These are phyloP conservation scores for Abelmoschus esculentus DNA, from an alignment of 345 rosid species.

Conservation along the genomic window DNA sequence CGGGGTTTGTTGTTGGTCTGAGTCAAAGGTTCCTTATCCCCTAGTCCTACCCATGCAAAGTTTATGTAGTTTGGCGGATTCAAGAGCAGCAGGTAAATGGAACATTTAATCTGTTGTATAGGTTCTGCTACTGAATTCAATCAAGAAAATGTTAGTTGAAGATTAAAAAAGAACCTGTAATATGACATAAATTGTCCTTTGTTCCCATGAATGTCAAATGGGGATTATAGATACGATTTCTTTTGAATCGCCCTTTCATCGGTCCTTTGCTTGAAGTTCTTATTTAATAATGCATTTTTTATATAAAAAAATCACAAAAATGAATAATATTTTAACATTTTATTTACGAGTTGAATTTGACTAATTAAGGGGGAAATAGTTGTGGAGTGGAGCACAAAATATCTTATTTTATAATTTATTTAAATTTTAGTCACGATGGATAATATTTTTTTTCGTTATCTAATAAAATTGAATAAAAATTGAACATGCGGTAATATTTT, in stretches of 20 bases:
- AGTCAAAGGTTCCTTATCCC: constrained; percentile 15
- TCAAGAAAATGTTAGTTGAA: constrained; percentile 5
- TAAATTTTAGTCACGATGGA: no score
- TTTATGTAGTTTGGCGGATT: background rate
- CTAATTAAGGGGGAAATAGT: no score
- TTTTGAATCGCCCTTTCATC: background rate
- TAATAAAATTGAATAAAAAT: no score
- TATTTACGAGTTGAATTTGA: no score
- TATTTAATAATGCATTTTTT: background rate
- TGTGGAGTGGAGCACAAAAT: no score
- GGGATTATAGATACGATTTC: background rate
- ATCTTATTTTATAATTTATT: no score
- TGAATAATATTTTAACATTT: no score
- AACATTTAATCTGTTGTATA: constrained; percentile 16
- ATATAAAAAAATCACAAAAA: no score
- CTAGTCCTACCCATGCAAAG: background rate
- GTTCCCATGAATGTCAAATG: background rate
- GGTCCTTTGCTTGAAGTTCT: no score
- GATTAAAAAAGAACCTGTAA: background rate
- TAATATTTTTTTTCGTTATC: no score
- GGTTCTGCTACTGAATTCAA: constrained; percentile 11
- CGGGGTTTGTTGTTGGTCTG: constrained; percentile 8
- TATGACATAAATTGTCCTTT: constrained; percentile 3
- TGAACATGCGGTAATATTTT: no score
- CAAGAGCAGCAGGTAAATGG: background rate